Evolutionary conservation across 2,329 filamentous ascomycete species (phyloP), one percentile per base, ranked within the genome.

Genomic region (Plectosphaerella plurivora): DNA sequence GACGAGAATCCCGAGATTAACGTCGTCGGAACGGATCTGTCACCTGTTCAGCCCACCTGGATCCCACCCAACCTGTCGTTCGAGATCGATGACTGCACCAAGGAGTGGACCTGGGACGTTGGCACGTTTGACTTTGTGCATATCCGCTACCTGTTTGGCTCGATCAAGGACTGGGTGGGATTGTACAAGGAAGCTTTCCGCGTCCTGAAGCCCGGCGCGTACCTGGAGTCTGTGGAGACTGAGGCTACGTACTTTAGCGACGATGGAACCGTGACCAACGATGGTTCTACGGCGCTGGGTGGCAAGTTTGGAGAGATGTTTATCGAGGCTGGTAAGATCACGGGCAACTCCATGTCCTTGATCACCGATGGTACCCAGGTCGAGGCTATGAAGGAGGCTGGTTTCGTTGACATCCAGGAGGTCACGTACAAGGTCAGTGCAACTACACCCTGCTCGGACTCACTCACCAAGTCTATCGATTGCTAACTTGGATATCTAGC

Each of bases 61-160:
- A 47, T 54, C 3, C 60, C 62, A 4, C 56, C 62, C 2, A 64
- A 64, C 49, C 53, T 57, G 7, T 36, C 42, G 2, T 66, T 66
- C 41, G 59, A 64, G 25, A 53, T 56, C 35, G 41, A 85, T 61
- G 81, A 86, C 59, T 76, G 79, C 36, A 77, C 78, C 57, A 70
- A 59, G 16, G 65, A 68, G 2, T 75, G 73, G 72, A 84, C 69
- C 65, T 82, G 70, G 49, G 68, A 73, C 8, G 64, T 70, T 1
- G 63, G 77, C 45, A 70, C 74, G 45, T 81, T 84, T 60, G 82
- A 86, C 65, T 83, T 78, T 59, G 78, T 87, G 53, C 83, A 86
- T 63, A 78, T 79, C 14, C 76, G 79, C 36, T 74, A 81, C 61
- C 69, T 86, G 55, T 68, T 77, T 2, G 83, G 83, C 28, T 73